Evolutionary conservation across 768 basidiomycete genomes (phyloP).

Genomic region (Leccinum subtestaceum): DNA sequence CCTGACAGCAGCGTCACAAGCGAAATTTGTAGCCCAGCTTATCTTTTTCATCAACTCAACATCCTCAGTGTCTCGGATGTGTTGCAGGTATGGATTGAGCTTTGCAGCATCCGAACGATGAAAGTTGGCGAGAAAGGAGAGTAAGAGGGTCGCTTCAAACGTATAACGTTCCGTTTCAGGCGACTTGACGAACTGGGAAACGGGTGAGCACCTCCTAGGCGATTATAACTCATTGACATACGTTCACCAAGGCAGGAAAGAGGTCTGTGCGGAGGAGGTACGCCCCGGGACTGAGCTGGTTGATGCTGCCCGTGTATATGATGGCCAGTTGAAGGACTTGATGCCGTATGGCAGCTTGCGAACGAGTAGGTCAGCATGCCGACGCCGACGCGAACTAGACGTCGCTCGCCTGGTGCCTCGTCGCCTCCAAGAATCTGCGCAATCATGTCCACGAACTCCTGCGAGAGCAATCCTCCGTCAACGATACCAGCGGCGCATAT

Average conservation of each 20-base stretch:
- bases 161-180: conserved; percentile 54
- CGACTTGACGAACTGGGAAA: conserved; percentile 50
- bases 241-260: conserved; percentile 52
- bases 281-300: conserved; percentile 66
- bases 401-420: conserved; percentile 33
- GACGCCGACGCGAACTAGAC: neutral
- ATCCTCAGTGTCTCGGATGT: conserved; percentile 47
- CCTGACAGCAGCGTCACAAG: conserved; percentile 51
- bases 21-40: conserved; percentile 54
- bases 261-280: conserved; percentile 65
- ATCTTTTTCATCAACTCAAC: conserved; percentile 39
- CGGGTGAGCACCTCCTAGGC: neutral
- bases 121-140: conserved; percentile 66
- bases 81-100: conserved; percentile 62
- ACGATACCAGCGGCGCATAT: neutral
- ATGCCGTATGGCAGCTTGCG: conserved; percentile 48
- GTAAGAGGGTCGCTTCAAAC: conserved; percentile 57
- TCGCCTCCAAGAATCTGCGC: conserved; percentile 46
- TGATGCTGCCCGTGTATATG: conserved; percentile 55
- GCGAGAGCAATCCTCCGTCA: neutral
- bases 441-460: conserved; percentile 53
- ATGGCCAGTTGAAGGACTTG: conserved; percentile 55
- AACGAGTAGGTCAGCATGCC: neutral
- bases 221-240: conserved; percentile 25
- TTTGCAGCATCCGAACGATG: conserved; percentile 71